Conservation (phyloP, 176 grass and related monocot species). For the Juncus effusus region DNA sequence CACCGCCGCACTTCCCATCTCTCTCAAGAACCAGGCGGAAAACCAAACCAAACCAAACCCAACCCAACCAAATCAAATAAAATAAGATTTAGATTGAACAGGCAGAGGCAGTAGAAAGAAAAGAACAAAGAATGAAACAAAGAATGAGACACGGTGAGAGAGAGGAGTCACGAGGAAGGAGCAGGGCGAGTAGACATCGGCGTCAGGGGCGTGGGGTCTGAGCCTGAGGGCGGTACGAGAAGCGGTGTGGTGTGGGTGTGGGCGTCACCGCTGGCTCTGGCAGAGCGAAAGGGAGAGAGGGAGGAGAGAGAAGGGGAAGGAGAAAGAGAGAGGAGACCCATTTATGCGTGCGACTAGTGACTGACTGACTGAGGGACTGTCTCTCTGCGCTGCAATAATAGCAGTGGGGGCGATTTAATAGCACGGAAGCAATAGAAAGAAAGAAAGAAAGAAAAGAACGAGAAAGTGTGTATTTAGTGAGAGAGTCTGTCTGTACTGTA, state of each 20-base stretch:
- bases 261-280: neutral
- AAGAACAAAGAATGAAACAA: neutral
- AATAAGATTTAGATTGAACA: slow-evolving; percentile 1
- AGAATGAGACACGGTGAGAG: neutral
- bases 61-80: neutral
- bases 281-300: neutral
- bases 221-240: slow-evolving; percentile 25
- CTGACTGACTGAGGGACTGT: slow-evolving; percentile 7
- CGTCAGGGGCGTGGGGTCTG: slow-evolving; percentile 24
- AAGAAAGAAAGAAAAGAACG: neutral
- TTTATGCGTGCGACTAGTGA: slow-evolving; percentile 18
- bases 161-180: slow-evolving; percentile 19
- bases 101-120: slow-evolving; percentile 1
- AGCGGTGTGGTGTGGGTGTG: slow-evolving; percentile 21
- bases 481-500: neutral
- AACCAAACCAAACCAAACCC: no score
- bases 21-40: neutral
- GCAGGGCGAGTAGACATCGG: slow-evolving; percentile 2
- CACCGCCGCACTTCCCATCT: slow-evolving; percentile 23
- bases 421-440: slow-evolving; percentile 16
- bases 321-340: slow-evolving; percentile 22
- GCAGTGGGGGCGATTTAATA: slow-evolving; percentile 38
- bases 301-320: slow-evolving; percentile 21
- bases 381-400: slow-evolving; percentile 34
- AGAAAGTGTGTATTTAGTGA: neutral